A percentile compares a stretch with the other conserved stretches of the same genome.
Conservation (phyloP, 257 asterid species). For the Linderniella brevidens region DNA sequence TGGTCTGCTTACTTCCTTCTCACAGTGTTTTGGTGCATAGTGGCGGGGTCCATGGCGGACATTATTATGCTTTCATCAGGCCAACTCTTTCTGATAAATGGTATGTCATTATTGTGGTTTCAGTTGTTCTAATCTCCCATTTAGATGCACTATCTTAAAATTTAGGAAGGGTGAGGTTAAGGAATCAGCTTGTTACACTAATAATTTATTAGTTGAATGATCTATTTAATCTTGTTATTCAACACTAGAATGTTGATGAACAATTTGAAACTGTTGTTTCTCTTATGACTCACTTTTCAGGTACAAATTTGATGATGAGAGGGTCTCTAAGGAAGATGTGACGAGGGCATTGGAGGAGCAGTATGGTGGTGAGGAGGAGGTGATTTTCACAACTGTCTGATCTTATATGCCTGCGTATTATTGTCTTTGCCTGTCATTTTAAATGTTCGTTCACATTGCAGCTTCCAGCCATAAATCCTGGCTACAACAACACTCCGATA, state of each 20-base stretch:
- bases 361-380: slow-evolving; percentile 99
- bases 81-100: slow-evolving; percentile 92
- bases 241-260: no score
- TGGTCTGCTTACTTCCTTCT: slow-evolving; percentile 8
- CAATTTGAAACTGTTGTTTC: slow-evolving; percentile 3
- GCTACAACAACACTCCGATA: slow-evolving; percentile 83
- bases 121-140: no score
- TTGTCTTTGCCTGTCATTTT: no score
- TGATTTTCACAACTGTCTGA: slow-evolving; percentile 9
- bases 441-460: slow-evolving; percentile 16
- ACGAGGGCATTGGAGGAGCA: slow-evolving; percentile 96
- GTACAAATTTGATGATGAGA: slow-evolving; percentile 96
- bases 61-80: slow-evolving; percentile 94
- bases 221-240: no score
- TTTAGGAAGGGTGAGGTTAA: no score
- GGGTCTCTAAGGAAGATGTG: slow-evolving; percentile 92
- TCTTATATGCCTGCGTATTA: no score
- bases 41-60: slow-evolving; percentile 98
- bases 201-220: no score
- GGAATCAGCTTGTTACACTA: no score
- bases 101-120: slow-evolving; percentile 20
- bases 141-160: no score
- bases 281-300: slow-evolving; percentile 25
- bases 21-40: slow-evolving; percentile 95
- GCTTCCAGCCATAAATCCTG: slow-evolving; percentile 95